phyloP scores from a whole-genome alignment of 1,284 basidiomycete species.

The Austroboletus niveus region DNA sequence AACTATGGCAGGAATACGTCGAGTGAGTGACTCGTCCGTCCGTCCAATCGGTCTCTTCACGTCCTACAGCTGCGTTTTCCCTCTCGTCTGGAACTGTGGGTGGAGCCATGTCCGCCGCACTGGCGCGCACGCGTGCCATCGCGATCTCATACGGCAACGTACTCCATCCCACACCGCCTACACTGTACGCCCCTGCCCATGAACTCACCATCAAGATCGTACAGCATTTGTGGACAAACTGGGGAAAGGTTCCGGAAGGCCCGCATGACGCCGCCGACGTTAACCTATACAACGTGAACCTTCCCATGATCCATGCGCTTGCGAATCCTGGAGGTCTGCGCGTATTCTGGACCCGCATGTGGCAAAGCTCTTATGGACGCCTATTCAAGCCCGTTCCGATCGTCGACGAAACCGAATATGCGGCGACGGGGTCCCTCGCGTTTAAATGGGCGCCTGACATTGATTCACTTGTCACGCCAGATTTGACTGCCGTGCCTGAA shows the following conservation, averaged over 20 bases:
- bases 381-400: slow-evolving; percentile 55
- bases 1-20: slow-evolving; percentile 83
- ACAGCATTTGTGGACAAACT: slow-evolving; percentile 72
- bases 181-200: slow-evolving; percentile 69
- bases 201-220: slow-evolving; percentile 66
- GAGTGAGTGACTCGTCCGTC: slow-evolving; percentile 36
- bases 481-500: slow-evolving; percentile 55
- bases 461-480: slow-evolving; percentile 63
- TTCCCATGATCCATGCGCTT: slow-evolving; percentile 63
- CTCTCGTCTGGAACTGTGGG: slow-evolving; percentile 90
- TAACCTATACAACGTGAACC: slow-evolving; percentile 67
- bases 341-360: slow-evolving; percentile 74
- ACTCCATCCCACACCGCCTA: slow-evolving; percentile 61
- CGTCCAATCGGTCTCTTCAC: slow-evolving; percentile 6
- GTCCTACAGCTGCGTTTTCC: slow-evolving; percentile 70
- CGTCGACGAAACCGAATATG: too few species aligned
- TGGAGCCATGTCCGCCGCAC: slow-evolving; percentile 76
- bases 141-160: slow-evolving; percentile 86
- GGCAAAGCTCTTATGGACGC: slow-evolving; percentile 68
- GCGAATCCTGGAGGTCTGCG: slow-evolving; percentile 53
- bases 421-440: slow-evolving; percentile 44
- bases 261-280: slow-evolving; percentile 49
- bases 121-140: slow-evolving; percentile 69
- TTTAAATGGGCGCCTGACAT: slow-evolving; percentile 87
- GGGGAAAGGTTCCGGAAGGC: slow-evolving; percentile 67